These are phyloP conservation scores for Arthrobotrys pseudoclavata DNA, from an alignment of 2,329 filamentous ascomycete species.

Conservation along the genomic window DNA sequence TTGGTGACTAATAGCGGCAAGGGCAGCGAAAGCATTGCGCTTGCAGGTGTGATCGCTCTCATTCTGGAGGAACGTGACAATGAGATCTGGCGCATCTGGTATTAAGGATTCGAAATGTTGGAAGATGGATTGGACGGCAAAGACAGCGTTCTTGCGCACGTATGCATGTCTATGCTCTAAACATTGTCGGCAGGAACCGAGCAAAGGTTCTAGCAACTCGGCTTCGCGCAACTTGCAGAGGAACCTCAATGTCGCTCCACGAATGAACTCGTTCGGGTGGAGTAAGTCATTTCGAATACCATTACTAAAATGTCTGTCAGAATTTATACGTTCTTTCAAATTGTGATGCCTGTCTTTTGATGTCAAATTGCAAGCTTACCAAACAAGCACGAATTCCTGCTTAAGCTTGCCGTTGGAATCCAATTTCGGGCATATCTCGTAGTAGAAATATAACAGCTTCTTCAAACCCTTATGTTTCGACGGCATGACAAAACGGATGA, in stretches of 20 bases:
- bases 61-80: constrained; percentile 87
- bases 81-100: constrained; percentile 92
- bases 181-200: constrained; percentile 91
- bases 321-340: background rate
- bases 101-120: constrained; percentile 91
- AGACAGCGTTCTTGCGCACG: constrained; percentile 97
- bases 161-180: constrained; percentile 97
- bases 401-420: constrained; percentile 94
- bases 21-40: constrained; percentile 93
- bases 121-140: constrained; percentile 92
- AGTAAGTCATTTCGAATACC: constrained; percentile 97
- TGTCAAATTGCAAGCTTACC: constrained; percentile 71
- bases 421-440: constrained; percentile 97
- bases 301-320: constrained; percentile 75
- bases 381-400: constrained; percentile 99
- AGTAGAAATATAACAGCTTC: constrained; percentile 99
- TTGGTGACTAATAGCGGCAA: constrained; percentile 91
- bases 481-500: constrained; percentile 99
- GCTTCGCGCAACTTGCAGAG: constrained; percentile 95
- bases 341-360: constrained; percentile 8
- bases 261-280: constrained; percentile 97
- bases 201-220: constrained; percentile 93
- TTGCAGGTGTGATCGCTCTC: constrained; percentile 97
- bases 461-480: constrained; percentile 96
- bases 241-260: constrained; percentile 97